Base-by-base conservation (phyloP, 2,329 filamentous ascomycete genomes). In the Huntiella moniliformis region DNA sequence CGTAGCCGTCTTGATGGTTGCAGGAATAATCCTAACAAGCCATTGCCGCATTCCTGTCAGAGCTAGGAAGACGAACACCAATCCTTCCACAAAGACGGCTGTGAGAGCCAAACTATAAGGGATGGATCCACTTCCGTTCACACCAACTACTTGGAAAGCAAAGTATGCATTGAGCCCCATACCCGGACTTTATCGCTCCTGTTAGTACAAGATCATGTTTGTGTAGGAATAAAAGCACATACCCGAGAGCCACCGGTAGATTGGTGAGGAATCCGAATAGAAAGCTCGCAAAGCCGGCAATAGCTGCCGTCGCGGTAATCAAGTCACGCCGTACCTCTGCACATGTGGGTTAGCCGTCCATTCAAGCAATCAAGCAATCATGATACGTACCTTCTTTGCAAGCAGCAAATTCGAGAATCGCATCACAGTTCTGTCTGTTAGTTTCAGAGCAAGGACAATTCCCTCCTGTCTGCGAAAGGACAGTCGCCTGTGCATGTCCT, bases 231-330 rank as follows among this genome's bases (percentile, higher is more conserved):
- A 28, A 36, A 12, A n/a, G 3, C 16, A 53, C 55, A 53, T 53
- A 61, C 61, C 59, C 61, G 38, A 64, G 56, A 4, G 61, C 61
- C 40, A 63, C 61, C 0, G 84, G 83, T 44, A 91, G 70, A 53
- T 92, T 92, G 22, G 84, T 85, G 45, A 87, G 67, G 15, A 88
- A 68, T 3, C 85, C 84, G 63, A 92, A 88, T 49, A 71, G 66
- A 54, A 92, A 77, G 17, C 78, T 81, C 1, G 80, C 72, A 49
- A 91, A 65, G 5, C 82, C 83, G 4, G 82, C 68, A 44, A 91
- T 73, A 7, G 82, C 82, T n/a, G 83, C 80, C 1, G 85, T 92
- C 3, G 82, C 81, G 1, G 84, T 92, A 48, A 91, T 77, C 13
- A 91, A 64, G 58, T 92, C 84, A 31, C 79, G 73, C 52, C 82